These are phyloP conservation scores for Fusarium annulatum DNA, from an alignment of 2,329 filamentous ascomycete genomes.

Conservation along the genomic window DNA sequence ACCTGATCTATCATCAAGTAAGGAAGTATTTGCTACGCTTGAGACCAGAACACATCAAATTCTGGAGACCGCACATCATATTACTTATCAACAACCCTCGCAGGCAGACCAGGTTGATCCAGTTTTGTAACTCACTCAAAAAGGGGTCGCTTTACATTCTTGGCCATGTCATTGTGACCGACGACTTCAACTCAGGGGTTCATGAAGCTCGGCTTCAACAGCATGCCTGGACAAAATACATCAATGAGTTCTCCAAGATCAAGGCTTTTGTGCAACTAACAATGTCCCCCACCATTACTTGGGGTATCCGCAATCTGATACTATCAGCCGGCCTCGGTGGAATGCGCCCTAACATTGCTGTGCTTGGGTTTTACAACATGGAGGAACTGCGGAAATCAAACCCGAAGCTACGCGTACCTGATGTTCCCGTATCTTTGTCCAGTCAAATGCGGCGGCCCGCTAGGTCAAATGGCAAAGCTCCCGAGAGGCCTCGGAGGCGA, in stretches of 20 bases:
- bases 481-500: constrained; percentile 52
- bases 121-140: constrained; percentile 92
- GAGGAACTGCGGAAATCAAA: constrained; percentile 75
- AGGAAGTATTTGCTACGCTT: constrained; percentile 88
- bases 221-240: constrained; percentile 85
- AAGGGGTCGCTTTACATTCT: constrained; percentile 88
- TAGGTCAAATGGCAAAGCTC: constrained; percentile 48
- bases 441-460: constrained; percentile 47
- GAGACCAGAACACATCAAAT: constrained; percentile 90
- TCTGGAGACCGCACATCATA: constrained; percentile 90
- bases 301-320: constrained; percentile 86
- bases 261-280: constrained; percentile 91
- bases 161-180: constrained; percentile 87
- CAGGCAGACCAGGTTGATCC: constrained; percentile 84
- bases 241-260: constrained; percentile 82
- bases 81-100: constrained; percentile 85
- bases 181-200: constrained; percentile 82
- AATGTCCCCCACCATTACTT: constrained; percentile 84
- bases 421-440: constrained; percentile 53
- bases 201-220: constrained; percentile 86
- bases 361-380: constrained; percentile 83
- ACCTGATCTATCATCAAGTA: constrained; percentile 86
- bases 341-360: constrained; percentile 89
- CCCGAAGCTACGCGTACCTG: constrained; percentile 68
- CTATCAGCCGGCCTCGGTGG: constrained; percentile 84